These are phyloP conservation scores for Penicillium sp. DNA, from an alignment of 2,329 filamentous ascomycete genomes.

Conservation along the genomic window DNA sequence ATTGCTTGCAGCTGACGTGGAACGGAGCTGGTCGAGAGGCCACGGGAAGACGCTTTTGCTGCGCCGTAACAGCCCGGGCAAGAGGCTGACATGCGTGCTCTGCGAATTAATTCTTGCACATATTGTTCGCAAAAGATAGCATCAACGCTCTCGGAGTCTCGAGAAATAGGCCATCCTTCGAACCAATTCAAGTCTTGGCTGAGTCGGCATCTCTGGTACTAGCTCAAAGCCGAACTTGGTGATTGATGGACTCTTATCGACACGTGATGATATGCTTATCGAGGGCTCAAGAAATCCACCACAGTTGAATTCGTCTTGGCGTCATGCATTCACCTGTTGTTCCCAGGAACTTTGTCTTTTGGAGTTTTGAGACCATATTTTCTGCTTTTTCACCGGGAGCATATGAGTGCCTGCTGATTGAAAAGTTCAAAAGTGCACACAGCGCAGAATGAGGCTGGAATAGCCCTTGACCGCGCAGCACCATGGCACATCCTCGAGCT, in stretches of 20 bases:
- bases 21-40: background rate
- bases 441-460: constrained; percentile 15
- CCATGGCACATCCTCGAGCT: constrained; percentile 18
- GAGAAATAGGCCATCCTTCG: background rate
- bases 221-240: background rate
- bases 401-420: background rate
- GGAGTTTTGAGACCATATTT: background rate
- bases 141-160: background rate
- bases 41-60: constrained; percentile 3
- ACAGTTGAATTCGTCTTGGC: background rate
- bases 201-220: background rate
- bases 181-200: background rate
- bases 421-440: background rate
- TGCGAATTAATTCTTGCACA: background rate
- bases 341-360: background rate
- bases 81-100: background rate
- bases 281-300: constrained; percentile 3
- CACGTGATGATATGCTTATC: constrained; percentile 25
- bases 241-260: background rate
- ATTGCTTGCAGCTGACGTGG: background rate
- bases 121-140: no score
- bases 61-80: background rate
- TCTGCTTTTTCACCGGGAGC: no score
- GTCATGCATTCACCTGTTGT: background rate
- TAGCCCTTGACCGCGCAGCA: constrained; percentile 14